Evolutionary conservation across 2,329 filamentous ascomycete species (phyloP).

Genomic region (Lachnellula subtilissima): DNA sequence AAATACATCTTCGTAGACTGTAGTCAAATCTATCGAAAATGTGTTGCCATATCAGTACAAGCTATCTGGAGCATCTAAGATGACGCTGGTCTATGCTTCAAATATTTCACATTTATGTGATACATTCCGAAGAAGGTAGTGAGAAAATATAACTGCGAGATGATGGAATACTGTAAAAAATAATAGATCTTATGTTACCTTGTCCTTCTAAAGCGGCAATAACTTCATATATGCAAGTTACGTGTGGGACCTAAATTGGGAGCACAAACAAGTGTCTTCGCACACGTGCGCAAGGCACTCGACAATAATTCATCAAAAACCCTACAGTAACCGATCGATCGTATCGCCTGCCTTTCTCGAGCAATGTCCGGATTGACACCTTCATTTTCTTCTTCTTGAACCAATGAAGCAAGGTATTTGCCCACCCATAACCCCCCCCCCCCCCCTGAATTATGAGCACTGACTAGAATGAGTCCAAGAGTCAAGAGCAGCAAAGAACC

Average conservation of each 20-base stretch:
- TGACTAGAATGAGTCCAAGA: neutral
- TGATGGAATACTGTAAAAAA: too few relatives aligned
- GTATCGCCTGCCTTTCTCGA: neutral
- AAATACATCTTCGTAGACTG: too few relatives aligned
- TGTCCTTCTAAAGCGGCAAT: too few relatives aligned
- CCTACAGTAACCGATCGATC: neutral
- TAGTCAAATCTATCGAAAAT: too few relatives aligned
- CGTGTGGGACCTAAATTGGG: neutral
- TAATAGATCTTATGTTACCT: neutral
- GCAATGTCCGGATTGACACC: neutral
- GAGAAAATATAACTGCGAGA: too few relatives aligned
- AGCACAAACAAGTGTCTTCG: neutral
- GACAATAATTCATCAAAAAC: neutral
- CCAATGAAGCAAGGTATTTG: neutral
- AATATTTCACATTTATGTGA: too few relatives aligned
- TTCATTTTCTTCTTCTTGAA: neutral
- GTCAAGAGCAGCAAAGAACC: neutral
- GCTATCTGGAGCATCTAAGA: too few relatives aligned
- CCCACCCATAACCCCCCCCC: too few relatives aligned
- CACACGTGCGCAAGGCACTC: conserved; percentile 13
- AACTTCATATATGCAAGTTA: neutral
- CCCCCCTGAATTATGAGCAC: neutral
- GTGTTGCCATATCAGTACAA: neutral
- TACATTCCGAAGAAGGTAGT: too few relatives aligned
- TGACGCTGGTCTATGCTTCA: too few relatives aligned